Evolutionary conservation across 129 eudicot species (phyloP), one percentile per base, ranked within the genome.

Genomic region (Chrysanthemum lavandulifolium): DNA sequence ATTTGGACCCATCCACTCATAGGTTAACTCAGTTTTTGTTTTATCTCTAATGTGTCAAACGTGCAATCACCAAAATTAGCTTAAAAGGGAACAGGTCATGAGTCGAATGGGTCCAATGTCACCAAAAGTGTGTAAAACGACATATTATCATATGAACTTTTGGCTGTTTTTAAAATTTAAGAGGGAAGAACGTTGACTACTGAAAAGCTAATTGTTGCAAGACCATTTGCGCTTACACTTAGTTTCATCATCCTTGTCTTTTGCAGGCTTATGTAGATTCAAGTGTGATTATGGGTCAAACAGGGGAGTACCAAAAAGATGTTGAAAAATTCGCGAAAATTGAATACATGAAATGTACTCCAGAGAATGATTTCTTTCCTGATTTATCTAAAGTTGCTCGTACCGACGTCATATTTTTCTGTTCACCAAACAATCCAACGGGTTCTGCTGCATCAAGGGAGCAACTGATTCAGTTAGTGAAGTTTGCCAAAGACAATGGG

Each of bases 381-480:
- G 97, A 90, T 79, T 76, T 94, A 50, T 94, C 97, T 23, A 67
- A 81, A 52, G 85, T 88, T 71, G 67, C 87, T 51, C 86, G 89
- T 61, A 90, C 98, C 12, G 98, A 94, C 80, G 77, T 94, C 77
- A 94, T 90, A 75, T 94, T 90, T 69, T 94, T 94, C 83, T 94
- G 98, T 75, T 90, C 97, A 58, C 98, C 98, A 5, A 94, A 90
- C 77, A 94, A 94, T 73, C 98, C 98, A 76, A 94, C 98, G 45
- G 98, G 98, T 66, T 83, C 84, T 25, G 93, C 96, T 81, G 98
- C 98, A 64, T 82, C 98, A 45, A 81, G 93, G 76, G 97, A 90
- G 80, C 97, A 94, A 78, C 82, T 94, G 66, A 88, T 83, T 12
- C 76, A 76, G n/a, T 80, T 94, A 67, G 98, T 94, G 52, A 82